These are phyloP conservation scores for Conticribra guillardii DNA, from an alignment of 108 stramenopile genomes.

Conservation along the genomic window DNA sequence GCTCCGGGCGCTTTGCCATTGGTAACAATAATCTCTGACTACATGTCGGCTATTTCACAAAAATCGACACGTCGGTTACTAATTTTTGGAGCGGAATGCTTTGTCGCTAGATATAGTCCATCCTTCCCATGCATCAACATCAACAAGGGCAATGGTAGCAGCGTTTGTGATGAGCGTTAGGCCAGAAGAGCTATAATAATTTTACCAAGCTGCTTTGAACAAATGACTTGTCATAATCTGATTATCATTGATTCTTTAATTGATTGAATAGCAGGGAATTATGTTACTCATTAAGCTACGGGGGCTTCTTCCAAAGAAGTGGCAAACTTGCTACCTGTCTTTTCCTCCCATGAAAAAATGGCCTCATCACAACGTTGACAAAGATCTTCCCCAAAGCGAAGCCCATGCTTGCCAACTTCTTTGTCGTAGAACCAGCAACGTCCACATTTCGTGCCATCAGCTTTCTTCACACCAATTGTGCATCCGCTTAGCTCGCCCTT, in stretches of 20 bases:
- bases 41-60: background rate
- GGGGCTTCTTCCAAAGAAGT: conserved; percentile 51
- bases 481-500: conserved; percentile 70
- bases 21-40: conserved; percentile 9
- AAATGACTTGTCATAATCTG: too few relatives aligned
- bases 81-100: conserved; percentile 3
- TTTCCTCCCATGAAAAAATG: conserved; percentile 77
- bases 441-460: conserved; percentile 82
- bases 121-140: conserved; percentile 27
- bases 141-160: background rate
- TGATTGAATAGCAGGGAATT: background rate
- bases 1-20: conserved; percentile 21
- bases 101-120: conserved; percentile 18
- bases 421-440: conserved; percentile 93
- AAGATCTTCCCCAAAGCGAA: conserved; percentile 61
- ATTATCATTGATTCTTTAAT: too few relatives aligned
- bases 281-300: conserved; percentile 33
- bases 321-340: conserved; percentile 65
- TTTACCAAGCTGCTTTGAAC: too few relatives aligned
- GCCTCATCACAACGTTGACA: conserved; percentile 90
- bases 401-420: conserved; percentile 65
- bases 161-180: background rate
- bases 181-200: too few relatives aligned
- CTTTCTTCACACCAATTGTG: conserved; percentile 82
- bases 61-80: conserved; percentile 5